Evolutionary conservation across 805 yeast species (phyloP).

Genomic region (Limtongia smithiae): DNA sequence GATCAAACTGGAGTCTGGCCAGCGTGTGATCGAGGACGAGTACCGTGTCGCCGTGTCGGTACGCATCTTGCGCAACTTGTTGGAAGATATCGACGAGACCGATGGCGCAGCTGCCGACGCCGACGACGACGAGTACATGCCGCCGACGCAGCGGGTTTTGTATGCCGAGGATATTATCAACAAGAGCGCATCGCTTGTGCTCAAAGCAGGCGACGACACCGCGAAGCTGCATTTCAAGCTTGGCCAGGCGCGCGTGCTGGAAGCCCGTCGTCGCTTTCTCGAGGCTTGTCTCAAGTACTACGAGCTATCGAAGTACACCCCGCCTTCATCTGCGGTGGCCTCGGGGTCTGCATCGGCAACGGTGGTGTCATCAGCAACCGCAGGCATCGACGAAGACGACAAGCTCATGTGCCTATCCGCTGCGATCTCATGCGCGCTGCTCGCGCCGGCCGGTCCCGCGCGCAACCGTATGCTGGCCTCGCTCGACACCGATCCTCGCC

Average conservation of each 20-base stretch:
- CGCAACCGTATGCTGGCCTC: conserved; percentile 32
- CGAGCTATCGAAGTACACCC: conserved; percentile 30
- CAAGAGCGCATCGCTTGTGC: conserved; percentile 32
- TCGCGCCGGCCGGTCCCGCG: conserved; percentile 38
- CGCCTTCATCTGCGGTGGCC: background rate
- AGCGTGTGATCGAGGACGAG: conserved; percentile 29
- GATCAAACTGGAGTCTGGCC: conserved; percentile 28
- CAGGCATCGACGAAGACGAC: conserved; percentile 32
- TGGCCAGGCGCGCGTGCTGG: conserved; percentile 36
- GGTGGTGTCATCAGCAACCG: background rate
- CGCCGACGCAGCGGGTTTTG: conserved; percentile 18
- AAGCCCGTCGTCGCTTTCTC: conserved; percentile 33
- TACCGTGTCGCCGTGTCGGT: conserved; percentile 30
- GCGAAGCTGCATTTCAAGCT: conserved; percentile 32
- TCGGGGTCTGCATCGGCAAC: background rate
- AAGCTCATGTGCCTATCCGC: conserved; percentile 30
- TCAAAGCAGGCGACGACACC: conserved; percentile 17
- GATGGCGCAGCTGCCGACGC: conserved; percentile 1
- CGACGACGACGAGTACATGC: conserved; percentile 9
- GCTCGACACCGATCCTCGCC: conserved; percentile 33
- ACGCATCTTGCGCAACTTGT: conserved; percentile 31
- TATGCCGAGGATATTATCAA: conserved; percentile 32
- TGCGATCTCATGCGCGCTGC: conserved; percentile 34
- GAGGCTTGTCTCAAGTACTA: conserved; percentile 36
- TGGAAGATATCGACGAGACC: conserved; percentile 31